These are phyloP conservation scores for Helminthosporium solani DNA, from an alignment of 2,329 filamentous ascomycete genomes.

Conservation along the genomic window DNA sequence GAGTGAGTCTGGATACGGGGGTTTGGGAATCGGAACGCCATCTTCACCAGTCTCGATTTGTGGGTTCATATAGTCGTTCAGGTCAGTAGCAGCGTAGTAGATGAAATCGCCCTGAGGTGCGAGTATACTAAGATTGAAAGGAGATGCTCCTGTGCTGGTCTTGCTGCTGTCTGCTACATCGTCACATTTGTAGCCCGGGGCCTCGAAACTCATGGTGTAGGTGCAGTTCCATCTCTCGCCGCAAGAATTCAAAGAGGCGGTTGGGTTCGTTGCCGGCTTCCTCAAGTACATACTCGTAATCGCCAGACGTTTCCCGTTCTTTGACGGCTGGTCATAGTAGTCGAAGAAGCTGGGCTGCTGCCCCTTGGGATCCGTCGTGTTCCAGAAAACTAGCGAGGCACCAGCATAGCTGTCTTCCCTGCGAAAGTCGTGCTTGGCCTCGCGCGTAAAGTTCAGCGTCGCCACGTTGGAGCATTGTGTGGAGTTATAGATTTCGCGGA, in stretches of 20 bases:
- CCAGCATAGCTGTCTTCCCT: constrained; percentile 20
- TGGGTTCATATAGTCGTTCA: constrained; percentile 32
- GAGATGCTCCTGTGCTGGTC: constrained; percentile 14
- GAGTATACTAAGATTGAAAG: constrained; percentile 33
- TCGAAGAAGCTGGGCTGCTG: constrained; percentile 31
- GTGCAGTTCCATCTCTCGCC: constrained; percentile 41
- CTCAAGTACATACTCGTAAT: constrained; percentile 37
- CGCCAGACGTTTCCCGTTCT: constrained; percentile 32
- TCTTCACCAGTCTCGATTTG: constrained; percentile 25
- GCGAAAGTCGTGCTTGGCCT: constrained; percentile 34
- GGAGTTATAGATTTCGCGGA: constrained; percentile 15
- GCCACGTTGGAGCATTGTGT: constrained; percentile 28
- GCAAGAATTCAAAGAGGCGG: constrained; percentile 30
- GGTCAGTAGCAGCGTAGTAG: constrained; percentile 34
- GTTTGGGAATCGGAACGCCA: constrained; percentile 21
- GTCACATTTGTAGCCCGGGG: constrained; percentile 41
- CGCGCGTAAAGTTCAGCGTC: constrained; percentile 35
- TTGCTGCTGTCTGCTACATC: constrained; percentile 23
- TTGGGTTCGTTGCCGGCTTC: constrained; percentile 26
- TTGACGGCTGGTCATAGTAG: constrained; percentile 42
- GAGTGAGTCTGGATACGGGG: constrained; percentile 29
- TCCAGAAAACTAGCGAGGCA: constrained; percentile 32
- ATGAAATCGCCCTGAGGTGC: constrained; percentile 35
- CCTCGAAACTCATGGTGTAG: constrained; percentile 36
- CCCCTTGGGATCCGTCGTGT: constrained; percentile 35